Conservation (phyloP, 192 early-diverging fungal genomes). For the Pilobolus umbonatus region DNA sequence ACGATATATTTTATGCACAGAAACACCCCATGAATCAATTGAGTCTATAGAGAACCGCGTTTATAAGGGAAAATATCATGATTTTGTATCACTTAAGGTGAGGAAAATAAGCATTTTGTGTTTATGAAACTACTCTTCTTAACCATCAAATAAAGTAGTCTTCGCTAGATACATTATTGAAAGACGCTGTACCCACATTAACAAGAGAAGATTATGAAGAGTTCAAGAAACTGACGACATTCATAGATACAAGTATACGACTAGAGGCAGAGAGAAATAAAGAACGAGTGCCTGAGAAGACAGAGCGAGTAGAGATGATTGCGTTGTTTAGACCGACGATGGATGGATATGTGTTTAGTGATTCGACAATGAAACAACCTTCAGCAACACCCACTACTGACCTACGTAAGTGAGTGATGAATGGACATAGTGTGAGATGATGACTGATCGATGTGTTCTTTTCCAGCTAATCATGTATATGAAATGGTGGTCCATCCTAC, state of each 20-base stretch:
- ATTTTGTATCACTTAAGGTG: conserved; percentile 8
- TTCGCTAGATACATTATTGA: conserved; percentile 14
- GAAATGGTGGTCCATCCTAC: conserved; percentile 29
- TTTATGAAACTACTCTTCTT: too few species aligned
- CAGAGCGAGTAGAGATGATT: neutral
- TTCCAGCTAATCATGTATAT: conserved; percentile 33
- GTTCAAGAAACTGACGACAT: conserved; percentile 1
- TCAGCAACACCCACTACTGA: conserved; percentile 3
- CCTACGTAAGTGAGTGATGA: conserved; percentile 17
- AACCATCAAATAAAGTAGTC: too few species aligned
- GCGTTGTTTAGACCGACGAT: conserved; percentile 40
- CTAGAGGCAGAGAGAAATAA: conserved; percentile 7
- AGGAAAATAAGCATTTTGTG: too few species aligned
- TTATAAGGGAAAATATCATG: conserved; percentile 9
- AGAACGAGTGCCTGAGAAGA: neutral
- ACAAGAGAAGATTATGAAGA: neutral
- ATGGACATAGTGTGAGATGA: neutral
- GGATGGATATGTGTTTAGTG: conserved; percentile 47
- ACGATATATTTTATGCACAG: neutral
- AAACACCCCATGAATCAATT: neutral
- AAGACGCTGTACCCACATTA: neutral
- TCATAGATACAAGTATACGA: neutral
- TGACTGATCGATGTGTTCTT: neutral
- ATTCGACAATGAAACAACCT: conserved; percentile 10
- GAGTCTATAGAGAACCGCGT: conserved; percentile 4